A percentile compares a stretch with the other conserved stretches of the same genome.
Conservation (phyloP, 2,329 filamentous ascomycete genomes). For the Epichloe uncinata region DNA sequence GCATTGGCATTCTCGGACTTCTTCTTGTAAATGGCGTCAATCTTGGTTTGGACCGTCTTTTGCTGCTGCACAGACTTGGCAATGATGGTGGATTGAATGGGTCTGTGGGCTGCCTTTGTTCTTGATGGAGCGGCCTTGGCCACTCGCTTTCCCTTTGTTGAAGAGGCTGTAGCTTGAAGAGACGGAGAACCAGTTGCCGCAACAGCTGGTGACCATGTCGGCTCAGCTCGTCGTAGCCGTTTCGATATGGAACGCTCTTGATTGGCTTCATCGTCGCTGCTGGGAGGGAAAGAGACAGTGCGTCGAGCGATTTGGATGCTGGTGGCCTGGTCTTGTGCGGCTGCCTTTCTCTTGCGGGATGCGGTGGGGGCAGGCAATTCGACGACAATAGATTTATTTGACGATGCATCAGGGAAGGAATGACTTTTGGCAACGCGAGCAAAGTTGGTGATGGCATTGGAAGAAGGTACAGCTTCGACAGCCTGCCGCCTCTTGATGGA, state of each 20-base stretch:
- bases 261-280: constrained; percentile 18
- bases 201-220: not conserved
- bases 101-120: constrained; percentile 17
- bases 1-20: constrained; percentile 18
- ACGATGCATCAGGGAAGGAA: constrained; percentile 12
- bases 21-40: constrained; percentile 21
- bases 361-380: constrained; percentile 13
- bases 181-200: not conserved
- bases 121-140: constrained; percentile 17
- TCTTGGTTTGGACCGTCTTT: constrained; percentile 20
- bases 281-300: constrained; percentile 21
- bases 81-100: constrained; percentile 19
- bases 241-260: constrained; percentile 1
- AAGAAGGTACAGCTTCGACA: constrained; percentile 5
- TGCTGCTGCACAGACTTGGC: constrained; percentile 16
- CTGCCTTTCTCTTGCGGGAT: constrained; percentile 27
- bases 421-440: constrained; percentile 33
- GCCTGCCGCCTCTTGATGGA: constrained; percentile 8
- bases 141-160: constrained; percentile 18
- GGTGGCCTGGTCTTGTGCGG: constrained; percentile 12
- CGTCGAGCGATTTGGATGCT: constrained; percentile 13
- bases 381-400: constrained; percentile 21
- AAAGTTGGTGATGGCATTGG: constrained; percentile 29
- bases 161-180: not conserved
- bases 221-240: constrained; percentile 12